Evolutionary conservation across 192 early-diverging fungal genomes (phyloP).

Genomic region (Paraglomus occultum): DNA sequence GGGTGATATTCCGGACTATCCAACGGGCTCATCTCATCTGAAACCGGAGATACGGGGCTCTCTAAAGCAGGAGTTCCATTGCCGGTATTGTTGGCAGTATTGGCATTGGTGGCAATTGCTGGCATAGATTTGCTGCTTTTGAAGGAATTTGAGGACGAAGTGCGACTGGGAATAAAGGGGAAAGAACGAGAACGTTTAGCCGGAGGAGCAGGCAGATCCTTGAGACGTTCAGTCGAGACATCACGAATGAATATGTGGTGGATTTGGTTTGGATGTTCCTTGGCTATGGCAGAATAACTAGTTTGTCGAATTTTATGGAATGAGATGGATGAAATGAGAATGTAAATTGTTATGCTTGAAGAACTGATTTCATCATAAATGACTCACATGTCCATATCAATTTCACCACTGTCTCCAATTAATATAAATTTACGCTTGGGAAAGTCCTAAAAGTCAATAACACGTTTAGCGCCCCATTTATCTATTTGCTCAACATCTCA

Average conservation of each 20-base stretch:
- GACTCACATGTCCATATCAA: conserved; percentile 68
- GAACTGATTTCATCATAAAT: neutral
- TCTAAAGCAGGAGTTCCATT: neutral
- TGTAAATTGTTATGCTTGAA: neutral
- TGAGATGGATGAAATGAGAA: neutral
- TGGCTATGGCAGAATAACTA: conserved; percentile 53
- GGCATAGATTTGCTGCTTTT: conserved; percentile 8
- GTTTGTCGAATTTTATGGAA: neutral
- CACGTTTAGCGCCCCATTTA: too few relatives aligned
- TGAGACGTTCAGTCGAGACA: conserved; percentile 32
- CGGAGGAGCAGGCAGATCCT: neutral
- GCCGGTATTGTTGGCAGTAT: neutral
- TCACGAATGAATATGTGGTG: conserved; percentile 73
- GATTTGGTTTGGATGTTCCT: conserved; percentile 51
- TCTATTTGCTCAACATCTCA: too few relatives aligned
- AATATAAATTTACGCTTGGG: conserved; percentile 76
- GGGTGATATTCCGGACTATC: neutral
- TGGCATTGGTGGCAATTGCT: neutral
- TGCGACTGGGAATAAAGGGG: conserved; percentile 22
- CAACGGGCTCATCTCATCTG: neutral
- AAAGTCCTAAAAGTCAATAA: conserved; percentile 50
- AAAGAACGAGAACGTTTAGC: conserved; percentile 13
- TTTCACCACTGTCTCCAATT: conserved; percentile 84
- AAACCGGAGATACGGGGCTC: neutral
- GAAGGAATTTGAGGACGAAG: conserved; percentile 4